Evolutionary conservation across 129 eudicot genomes (phyloP).

Genomic region (Ambrosia artemisiifolia): DNA sequence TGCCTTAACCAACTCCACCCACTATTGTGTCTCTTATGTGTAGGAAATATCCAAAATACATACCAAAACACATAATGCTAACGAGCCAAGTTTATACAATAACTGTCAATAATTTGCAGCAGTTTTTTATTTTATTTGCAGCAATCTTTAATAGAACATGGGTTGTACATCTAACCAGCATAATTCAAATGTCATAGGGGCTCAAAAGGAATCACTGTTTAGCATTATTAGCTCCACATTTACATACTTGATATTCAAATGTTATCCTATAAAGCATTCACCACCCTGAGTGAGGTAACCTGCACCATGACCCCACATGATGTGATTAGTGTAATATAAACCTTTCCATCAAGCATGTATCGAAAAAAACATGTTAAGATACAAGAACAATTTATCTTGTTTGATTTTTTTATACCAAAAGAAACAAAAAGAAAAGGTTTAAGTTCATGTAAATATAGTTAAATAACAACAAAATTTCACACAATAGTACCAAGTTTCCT

Average conservation of each 20-base stretch:
- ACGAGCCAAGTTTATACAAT: neutral
- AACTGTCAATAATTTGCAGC: neutral
- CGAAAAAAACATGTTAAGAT: neutral
- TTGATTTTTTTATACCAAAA: neutral
- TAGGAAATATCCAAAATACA: too few relatives aligned
- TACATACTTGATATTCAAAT: constrained; percentile 14
- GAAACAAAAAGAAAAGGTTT: neutral
- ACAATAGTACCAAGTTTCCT: too few relatives aligned
- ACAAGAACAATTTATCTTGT: neutral
- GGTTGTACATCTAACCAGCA: constrained; percentile 2
- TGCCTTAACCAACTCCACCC: too few relatives aligned
- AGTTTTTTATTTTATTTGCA: neutral
- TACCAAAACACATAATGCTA: too few relatives aligned
- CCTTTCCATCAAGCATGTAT: neutral
- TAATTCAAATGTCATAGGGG: constrained; percentile 7
- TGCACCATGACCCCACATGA: constrained; percentile 1
- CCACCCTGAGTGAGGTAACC: constrained; percentile 22
- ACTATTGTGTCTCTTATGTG: too few relatives aligned
- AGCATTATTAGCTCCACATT: constrained; percentile 13
- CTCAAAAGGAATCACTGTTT: constrained; percentile 2
- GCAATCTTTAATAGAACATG: neutral
- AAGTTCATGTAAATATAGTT: neutral
- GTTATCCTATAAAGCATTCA: constrained; percentile 15
- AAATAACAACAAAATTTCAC: too few relatives aligned
- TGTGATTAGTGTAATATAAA: neutral